phyloP scores from a whole-genome alignment of 106 monocot species.

The Ottelia alismoides region DNA sequence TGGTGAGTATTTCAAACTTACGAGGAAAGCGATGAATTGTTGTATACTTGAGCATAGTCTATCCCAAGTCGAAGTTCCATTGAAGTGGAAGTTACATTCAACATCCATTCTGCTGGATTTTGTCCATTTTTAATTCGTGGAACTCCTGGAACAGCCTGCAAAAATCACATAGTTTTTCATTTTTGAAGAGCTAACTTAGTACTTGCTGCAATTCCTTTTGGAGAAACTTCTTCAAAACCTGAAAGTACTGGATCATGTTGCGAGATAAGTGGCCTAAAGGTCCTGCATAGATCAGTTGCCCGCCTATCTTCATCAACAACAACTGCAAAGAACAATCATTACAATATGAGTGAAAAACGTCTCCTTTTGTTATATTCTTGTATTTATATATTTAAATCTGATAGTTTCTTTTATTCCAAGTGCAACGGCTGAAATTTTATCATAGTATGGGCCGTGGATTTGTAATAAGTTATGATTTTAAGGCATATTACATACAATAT shows the following conservation, averaged over 20 bases:
- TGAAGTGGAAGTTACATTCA: slow-evolving; percentile 41
- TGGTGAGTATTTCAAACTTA: not conserved
- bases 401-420: no score
- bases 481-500: no score
- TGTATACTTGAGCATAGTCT: slow-evolving; percentile 30
- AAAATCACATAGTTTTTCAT: not conserved
- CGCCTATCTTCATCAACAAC: slow-evolving; percentile 16
- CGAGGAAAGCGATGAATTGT: not conserved
- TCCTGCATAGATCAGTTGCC: slow-evolving; percentile 16
- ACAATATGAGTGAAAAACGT: no score
- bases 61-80: slow-evolving; percentile 31
- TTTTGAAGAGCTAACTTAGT: not conserved
- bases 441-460: no score
- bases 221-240: no score
- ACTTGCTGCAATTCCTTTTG: not conserved
- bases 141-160: slow-evolving; percentile 32
- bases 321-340: slow-evolving; percentile 8
- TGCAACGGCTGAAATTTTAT: no score
- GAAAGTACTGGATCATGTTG: slow-evolving; percentile 14
- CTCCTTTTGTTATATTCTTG: no score
- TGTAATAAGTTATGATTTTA: no score
- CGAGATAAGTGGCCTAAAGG: slow-evolving; percentile 2
- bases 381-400: no score
- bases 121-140: slow-evolving; percentile 26
- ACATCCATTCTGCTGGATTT: slow-evolving; percentile 70